Percentiles rank a stretch among this genome's conserved stretches.
Conservation (phyloP, 495 filamentous ascomycete genomes). For the Hypoxylon lenormandii region DNA sequence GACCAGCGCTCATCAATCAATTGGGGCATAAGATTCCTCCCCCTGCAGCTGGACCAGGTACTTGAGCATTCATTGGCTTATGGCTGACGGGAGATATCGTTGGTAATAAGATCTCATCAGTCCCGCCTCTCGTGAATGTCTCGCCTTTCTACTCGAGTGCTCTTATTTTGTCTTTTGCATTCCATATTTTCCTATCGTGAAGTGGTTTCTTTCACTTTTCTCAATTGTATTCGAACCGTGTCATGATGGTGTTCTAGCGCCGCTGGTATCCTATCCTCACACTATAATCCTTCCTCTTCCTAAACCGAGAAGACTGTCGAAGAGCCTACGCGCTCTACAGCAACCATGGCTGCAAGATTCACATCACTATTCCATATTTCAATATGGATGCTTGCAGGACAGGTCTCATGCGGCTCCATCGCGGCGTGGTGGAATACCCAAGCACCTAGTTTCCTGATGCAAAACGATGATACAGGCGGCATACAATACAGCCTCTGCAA, state of each 20-base stretch:
- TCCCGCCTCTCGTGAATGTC: conserved; percentile 20
- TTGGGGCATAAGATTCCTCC: conserved; percentile 13
- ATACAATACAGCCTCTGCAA: conserved; percentile 50
- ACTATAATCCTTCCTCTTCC: conserved; percentile 2
- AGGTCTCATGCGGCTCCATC: conserved; percentile 46
- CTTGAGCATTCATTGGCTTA: neutral
- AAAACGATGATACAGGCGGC: conserved; percentile 46
- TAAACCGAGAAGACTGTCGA: conserved; percentile 7
- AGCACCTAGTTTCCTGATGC: conserved; percentile 45
- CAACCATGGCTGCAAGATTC: conserved; percentile 27
- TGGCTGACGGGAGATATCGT: conserved; percentile 23
- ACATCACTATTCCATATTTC: conserved; percentile 29
- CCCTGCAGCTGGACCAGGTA: conserved; percentile 21
- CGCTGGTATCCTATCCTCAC: conserved; percentile 17
- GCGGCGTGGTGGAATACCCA: conserved; percentile 47
- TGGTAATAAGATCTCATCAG: conserved; percentile 23
- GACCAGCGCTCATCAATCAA: conserved; percentile 17
- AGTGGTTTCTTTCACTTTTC: neutral
- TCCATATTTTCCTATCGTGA: neutral
- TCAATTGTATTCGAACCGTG: neutral
- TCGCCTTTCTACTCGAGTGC: conserved; percentile 4
- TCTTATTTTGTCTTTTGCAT: neutral
- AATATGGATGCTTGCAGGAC: conserved; percentile 45
- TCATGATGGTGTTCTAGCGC: conserved; percentile 18
- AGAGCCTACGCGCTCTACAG: conserved; percentile 15